Conservation (phyloP, 805 yeast genomes). For the Kuraishia ogatae region DNA sequence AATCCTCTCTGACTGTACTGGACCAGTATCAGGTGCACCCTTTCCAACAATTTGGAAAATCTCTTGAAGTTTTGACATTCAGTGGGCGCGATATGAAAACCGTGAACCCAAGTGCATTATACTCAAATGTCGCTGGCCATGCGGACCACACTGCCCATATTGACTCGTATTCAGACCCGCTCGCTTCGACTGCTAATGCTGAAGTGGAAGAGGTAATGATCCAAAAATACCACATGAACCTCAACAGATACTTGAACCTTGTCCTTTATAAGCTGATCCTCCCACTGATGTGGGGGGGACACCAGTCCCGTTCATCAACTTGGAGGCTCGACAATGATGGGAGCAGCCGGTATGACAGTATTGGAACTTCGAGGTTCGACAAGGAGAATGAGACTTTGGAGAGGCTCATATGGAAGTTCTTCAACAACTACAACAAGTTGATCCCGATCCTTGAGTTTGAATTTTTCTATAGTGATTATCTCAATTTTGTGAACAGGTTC, state of each 20-base stretch:
- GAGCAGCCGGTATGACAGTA: neutral
- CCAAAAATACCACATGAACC: constrained; percentile 25
- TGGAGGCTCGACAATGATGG: neutral
- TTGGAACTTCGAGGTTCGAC: constrained; percentile 11
- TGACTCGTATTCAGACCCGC: neutral
- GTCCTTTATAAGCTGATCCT: constrained; percentile 23
- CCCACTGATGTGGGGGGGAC: constrained; percentile 16
- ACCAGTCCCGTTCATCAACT: neutral
- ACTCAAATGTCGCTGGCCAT: neutral
- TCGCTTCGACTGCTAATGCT: neutral
- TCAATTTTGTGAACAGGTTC: constrained; percentile 35
- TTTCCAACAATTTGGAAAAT: neutral
- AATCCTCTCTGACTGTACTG: neutral
- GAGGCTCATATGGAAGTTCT: constrained; percentile 37
- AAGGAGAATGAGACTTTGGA: constrained; percentile 30
- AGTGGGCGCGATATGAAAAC: constrained; percentile 1
- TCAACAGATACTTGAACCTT: constrained; percentile 24
- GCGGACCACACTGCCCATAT: too few relatives aligned
- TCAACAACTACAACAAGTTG: constrained; percentile 42
- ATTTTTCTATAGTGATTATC: constrained; percentile 41
- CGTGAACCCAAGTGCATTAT: neutral
- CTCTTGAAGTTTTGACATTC: constrained; percentile 1
- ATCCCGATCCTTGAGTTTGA: constrained; percentile 48
- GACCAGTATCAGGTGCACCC: constrained; percentile 1
- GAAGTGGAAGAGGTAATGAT: constrained; percentile 13